Conservation (phyloP, 345 rosid genomes). For the Bruguiera sexangula region DNA sequence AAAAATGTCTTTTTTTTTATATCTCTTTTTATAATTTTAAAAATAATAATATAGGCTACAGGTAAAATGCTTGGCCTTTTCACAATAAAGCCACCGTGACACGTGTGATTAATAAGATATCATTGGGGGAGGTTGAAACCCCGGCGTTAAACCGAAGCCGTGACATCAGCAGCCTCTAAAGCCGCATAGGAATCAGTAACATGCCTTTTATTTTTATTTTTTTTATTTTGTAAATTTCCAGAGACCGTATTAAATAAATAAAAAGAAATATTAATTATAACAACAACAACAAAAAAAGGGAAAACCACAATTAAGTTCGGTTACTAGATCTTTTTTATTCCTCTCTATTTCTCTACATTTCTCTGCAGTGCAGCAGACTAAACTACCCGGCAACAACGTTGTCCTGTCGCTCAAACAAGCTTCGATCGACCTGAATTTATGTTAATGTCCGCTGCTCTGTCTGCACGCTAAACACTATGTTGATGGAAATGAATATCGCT, state of each 20-base stretch:
- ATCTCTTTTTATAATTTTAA: too few species aligned
- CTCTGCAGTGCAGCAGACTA: not conserved
- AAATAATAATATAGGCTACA: too few species aligned
- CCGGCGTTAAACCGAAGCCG: slow-evolving; percentile 2
- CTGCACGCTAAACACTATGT: not conserved
- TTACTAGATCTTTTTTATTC: not conserved
- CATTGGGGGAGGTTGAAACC: not conserved
- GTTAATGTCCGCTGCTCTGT: not conserved
- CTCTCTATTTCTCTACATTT: not conserved
- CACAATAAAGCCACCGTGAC: too few species aligned
- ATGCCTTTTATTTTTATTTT: too few species aligned
- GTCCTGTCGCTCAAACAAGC: not conserved
- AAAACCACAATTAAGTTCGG: not conserved
- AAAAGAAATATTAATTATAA: not conserved
- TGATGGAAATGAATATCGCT: not conserved
- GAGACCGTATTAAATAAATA: too few species aligned
- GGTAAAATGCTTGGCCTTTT: too few species aligned
- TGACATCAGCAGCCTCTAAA: not conserved
- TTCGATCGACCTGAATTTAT: not conserved
- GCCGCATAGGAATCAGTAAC: not conserved
- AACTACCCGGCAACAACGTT: not conserved
- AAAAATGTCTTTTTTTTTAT: too few species aligned
- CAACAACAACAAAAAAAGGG: not conserved
- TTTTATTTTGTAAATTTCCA: too few species aligned
- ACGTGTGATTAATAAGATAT: too few species aligned